Base-by-base conservation (phyloP, 305 asterid species). In the Solanum hybrid region DNA sequence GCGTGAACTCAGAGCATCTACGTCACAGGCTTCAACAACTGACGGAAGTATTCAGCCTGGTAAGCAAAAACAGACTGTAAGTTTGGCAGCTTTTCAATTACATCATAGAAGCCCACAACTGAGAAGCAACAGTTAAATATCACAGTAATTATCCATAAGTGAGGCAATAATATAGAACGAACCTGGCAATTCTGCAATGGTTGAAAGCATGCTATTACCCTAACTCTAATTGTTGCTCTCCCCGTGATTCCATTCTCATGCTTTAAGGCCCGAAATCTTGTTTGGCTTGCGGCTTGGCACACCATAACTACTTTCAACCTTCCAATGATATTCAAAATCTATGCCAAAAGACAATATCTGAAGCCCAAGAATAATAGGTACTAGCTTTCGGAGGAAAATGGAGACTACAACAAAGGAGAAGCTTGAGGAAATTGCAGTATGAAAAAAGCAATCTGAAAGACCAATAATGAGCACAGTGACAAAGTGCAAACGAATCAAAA, bases 31-130 rank as follows among this genome's bases (percentile, higher is more conserved):
- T 96, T 96, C 91, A 96, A 96, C 94, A 96, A 92, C 16, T 96
- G 99, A 40, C 99, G 97, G 92, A 96, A 96, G 92, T 96, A 96
- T 88, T 96, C 97, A 89, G 98, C 98, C 99, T 96, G 96, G 72
- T 27, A 34, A 88, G 85, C 81, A 89, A 90, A 90, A 78, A 92
- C 84, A 87, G 91, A 22, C 36, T 32, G 14, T 73, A 89, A 69
- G 86, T 78, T 92, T 90, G 93, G 90, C 35, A 77, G 87, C 27
- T 79, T 87, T 73, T 88, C 69, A 69, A 72, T 73, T 51, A 77
- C 86, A 76, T 13, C 81, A 64, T 24, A 81, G 12, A 37, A 87
- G 79, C 29, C 86, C 90, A 46, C 40, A 29, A 89, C 29, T 32
- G 27, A 64, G 88, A 69, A 87, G n/a, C 36, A 38, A 81, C 38